Conservation (phyloP, 2,329 filamentous ascomycete genomes). For the Phialophora tarda region DNA sequence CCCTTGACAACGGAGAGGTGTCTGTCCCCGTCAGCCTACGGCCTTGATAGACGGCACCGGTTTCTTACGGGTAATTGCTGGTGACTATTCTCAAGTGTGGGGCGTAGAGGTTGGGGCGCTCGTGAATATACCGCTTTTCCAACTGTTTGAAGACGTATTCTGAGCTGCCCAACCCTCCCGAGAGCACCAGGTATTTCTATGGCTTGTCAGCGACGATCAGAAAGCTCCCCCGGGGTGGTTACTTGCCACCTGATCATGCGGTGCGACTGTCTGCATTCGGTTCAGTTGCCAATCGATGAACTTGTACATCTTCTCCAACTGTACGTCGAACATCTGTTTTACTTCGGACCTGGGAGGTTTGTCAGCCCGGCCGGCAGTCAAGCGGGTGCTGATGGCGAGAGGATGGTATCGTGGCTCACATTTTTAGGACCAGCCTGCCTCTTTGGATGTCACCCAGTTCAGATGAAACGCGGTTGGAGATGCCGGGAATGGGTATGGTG, state of each 20-base stretch:
- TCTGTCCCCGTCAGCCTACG: conserved; percentile 16
- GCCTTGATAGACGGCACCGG: neutral
- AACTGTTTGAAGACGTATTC: conserved; percentile 43
- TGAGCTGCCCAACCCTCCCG: conserved; percentile 45
- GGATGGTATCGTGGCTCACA: neutral
- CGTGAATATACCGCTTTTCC: conserved; percentile 38
- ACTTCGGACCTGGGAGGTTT: conserved; percentile 36
- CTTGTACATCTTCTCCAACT: conserved; percentile 43
- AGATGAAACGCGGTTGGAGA: neutral
- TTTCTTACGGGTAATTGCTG: conserved; percentile 43
- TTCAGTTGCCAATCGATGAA: conserved; percentile 41
- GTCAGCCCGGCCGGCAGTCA: neutral
- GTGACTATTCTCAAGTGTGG: conserved; percentile 42
- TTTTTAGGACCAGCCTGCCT: conserved; percentile 5
- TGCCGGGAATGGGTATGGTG: conserved; percentile 9
- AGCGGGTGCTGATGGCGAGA: neutral
- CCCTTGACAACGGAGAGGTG: conserved; percentile 46
- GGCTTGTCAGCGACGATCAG: neutral
- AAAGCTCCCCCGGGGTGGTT: neutral
- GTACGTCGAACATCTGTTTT: conserved; percentile 40
- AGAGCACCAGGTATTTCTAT: conserved; percentile 43
- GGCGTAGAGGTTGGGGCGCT: conserved; percentile 34
- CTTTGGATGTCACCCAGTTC: conserved; percentile 8
- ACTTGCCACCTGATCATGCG: conserved; percentile 41
- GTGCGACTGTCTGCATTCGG: conserved; percentile 38